Evolutionary conservation across 2,329 filamentous ascomycete species (phyloP).

Genomic region (Cercospora sp.): DNA sequence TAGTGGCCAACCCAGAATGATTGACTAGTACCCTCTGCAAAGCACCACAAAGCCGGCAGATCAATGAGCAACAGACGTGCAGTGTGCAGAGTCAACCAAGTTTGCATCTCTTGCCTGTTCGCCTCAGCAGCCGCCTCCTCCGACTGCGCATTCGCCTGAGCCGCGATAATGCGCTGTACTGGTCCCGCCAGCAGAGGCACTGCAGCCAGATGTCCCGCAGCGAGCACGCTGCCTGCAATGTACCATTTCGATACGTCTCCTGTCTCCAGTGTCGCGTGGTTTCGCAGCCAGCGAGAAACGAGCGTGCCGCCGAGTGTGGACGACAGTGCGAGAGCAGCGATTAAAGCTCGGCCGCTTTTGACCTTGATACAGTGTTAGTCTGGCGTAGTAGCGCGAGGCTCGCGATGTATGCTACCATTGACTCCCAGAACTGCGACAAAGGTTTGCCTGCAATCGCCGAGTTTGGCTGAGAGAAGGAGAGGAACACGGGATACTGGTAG

Average conservation of each 20-base stretch:
- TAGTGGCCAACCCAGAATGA: slow-evolving; percentile 1
- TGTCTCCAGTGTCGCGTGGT: slow-evolving; percentile 26
- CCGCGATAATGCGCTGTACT: slow-evolving; percentile 28
- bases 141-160: slow-evolving; percentile 3
- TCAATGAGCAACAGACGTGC: slow-evolving; percentile 32
- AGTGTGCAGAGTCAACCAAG: slow-evolving; percentile 33
- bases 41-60: slow-evolving; percentile 34
- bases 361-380: slow-evolving; percentile 16
- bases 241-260: slow-evolving; percentile 33
- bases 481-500: slow-evolving; percentile 35
- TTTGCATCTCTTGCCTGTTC: slow-evolving; percentile 32
- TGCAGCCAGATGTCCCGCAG: slow-evolving; percentile 32
- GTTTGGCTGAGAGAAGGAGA: slow-evolving; percentile 27
- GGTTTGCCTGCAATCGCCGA: slow-evolving; percentile 29
- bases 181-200: slow-evolving; percentile 28
- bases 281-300: slow-evolving; percentile 30
- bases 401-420: slow-evolving; percentile 18
- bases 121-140: slow-evolving; percentile 25
- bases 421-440: slow-evolving; percentile 32
- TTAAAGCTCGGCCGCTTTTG: slow-evolving; percentile 26
- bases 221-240: slow-evolving; percentile 31
- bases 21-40: slow-evolving; percentile 30
- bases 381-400: neutral
- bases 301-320: slow-evolving; percentile 27
- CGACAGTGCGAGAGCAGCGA: slow-evolving; percentile 24